Evolutionary conservation across 1,139 yeast genomes (phyloP).

Genomic region (Scheffersomyces lignicola): DNA sequence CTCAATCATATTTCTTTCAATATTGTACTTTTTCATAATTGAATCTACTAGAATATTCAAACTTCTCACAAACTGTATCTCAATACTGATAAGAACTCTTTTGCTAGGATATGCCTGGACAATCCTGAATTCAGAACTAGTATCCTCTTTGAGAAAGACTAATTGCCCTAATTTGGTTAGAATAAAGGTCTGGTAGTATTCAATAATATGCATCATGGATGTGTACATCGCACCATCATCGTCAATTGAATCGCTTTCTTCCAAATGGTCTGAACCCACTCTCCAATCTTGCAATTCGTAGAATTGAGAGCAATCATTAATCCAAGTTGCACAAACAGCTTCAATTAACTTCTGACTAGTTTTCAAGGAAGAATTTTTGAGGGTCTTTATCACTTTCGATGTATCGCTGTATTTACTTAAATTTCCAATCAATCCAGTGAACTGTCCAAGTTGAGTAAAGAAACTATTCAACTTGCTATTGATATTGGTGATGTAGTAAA

Average conservation of each 20-base stretch:
- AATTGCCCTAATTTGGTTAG: constrained; percentile 30
- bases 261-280: constrained; percentile 17
- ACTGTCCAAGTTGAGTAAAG: constrained; percentile 35
- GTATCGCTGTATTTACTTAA: constrained; percentile 33
- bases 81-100: constrained; percentile 42
- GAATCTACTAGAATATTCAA: constrained; percentile 44
- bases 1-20: constrained; percentile 25
- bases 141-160: constrained; percentile 21
- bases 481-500: constrained; percentile 36
- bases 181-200: constrained; percentile 38
- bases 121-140: constrained; percentile 23
- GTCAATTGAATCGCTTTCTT: constrained; percentile 6
- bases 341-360: constrained; percentile 44
- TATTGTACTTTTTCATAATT: constrained; percentile 41
- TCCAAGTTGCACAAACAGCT: constrained; percentile 49
- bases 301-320: constrained; percentile 48
- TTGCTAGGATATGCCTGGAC: constrained; percentile 42
- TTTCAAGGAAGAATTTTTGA: constrained; percentile 31
- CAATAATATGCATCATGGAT: constrained; percentile 36
- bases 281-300: constrained; percentile 48
- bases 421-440: constrained; percentile 36
- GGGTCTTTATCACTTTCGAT: constrained; percentile 35
- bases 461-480: constrained; percentile 30
- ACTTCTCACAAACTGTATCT: constrained; percentile 50
- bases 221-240: constrained; percentile 26